These are phyloP conservation scores for Kodamaea laetipori DNA, from an alignment of 805 yeast species.

Conservation along the genomic window DNA sequence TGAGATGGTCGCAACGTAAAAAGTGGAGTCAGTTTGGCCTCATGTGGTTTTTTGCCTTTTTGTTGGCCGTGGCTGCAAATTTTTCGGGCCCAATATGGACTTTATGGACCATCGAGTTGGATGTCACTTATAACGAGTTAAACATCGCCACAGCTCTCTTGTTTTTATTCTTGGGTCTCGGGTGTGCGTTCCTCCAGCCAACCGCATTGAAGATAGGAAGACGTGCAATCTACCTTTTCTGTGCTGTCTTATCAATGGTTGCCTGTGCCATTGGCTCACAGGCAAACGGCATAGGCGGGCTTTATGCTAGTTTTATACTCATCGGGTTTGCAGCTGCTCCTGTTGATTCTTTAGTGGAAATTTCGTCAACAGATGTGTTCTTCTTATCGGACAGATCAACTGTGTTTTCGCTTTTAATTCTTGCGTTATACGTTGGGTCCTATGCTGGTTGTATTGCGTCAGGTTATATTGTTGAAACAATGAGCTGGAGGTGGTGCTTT, in stretches of 20 bases:
- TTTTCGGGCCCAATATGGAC: slow-evolving; percentile 40
- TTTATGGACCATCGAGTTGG: slow-evolving; percentile 32
- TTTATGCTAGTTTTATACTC: slow-evolving; percentile 27
- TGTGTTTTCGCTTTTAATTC: slow-evolving; percentile 32
- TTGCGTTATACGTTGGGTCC: slow-evolving; percentile 47
- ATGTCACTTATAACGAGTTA: slow-evolving; percentile 38
- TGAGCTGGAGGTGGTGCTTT: slow-evolving; percentile 47
- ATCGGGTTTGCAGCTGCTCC: slow-evolving; percentile 46
- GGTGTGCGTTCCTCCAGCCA: slow-evolving; percentile 39
- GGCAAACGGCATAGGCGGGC: slow-evolving; percentile 22
- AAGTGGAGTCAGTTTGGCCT: slow-evolving; percentile 32
- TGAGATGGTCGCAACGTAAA: slow-evolving; percentile 33
- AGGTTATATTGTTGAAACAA: slow-evolving; percentile 41
- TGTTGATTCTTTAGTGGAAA: slow-evolving; percentile 49
- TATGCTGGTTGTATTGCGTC: slow-evolving; percentile 47
- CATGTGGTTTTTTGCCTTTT: slow-evolving; percentile 32
- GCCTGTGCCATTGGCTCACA: slow-evolving; percentile 36
- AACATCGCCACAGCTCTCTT: slow-evolving; percentile 51
- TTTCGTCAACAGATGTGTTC: slow-evolving; percentile 47
- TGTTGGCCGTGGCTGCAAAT: slow-evolving; percentile 27
- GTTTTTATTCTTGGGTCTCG: slow-evolving; percentile 50
- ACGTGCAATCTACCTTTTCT: slow-evolving; percentile 30
- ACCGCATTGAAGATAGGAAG: slow-evolving; percentile 34
- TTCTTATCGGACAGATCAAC: slow-evolving; percentile 46
- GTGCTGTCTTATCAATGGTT: slow-evolving; percentile 29